Percentiles rank a stretch among this genome's conserved stretches.
phyloP scores from a whole-genome alignment of 495 filamentous ascomycete genomes.

The Hypoxylon crocopeplum region DNA sequence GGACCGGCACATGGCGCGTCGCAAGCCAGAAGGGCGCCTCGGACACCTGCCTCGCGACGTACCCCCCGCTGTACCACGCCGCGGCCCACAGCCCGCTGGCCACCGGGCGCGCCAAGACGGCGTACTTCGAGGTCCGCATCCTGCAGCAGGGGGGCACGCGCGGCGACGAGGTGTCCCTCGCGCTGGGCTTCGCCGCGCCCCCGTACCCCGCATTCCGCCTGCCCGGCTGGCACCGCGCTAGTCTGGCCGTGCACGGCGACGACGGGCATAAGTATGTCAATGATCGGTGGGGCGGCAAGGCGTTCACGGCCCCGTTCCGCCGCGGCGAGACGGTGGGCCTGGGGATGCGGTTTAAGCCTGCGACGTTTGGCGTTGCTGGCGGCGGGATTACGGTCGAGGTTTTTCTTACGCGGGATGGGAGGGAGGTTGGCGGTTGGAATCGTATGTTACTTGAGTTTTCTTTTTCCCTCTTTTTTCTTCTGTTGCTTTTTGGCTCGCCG shows the following conservation, averaged over 20 bases:
- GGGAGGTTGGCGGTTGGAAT: slow-evolving; percentile 72
- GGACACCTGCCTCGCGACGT: slow-evolving; percentile 67
- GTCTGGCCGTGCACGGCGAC: slow-evolving; percentile 87
- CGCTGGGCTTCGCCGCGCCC: slow-evolving; percentile 78
- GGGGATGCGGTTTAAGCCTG: slow-evolving; percentile 71
- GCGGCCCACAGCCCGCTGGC: slow-evolving; percentile 68
- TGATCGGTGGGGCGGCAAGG: slow-evolving; percentile 80
- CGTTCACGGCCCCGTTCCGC: slow-evolving; percentile 64
- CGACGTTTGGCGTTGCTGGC: slow-evolving; percentile 23
- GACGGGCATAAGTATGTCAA: slow-evolving; percentile 85
- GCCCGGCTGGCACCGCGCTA: slow-evolving; percentile 89
- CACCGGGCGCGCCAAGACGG: slow-evolving; percentile 60
- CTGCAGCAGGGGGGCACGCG: slow-evolving; percentile 37
- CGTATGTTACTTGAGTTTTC: too few relatives aligned
- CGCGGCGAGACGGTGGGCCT: slow-evolving; percentile 56
- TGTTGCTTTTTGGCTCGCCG: too few relatives aligned
- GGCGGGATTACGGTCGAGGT: slow-evolving; percentile 63
- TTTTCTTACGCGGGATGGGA: slow-evolving; percentile 80
- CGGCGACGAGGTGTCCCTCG: slow-evolving; percentile 65
- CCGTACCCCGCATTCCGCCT: slow-evolving; percentile 89
- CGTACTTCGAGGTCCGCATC: slow-evolving; percentile 83
- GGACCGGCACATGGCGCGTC: slow-evolving; percentile 54
- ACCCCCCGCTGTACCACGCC: slow-evolving; percentile 79
- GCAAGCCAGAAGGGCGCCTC: slow-evolving; percentile 37
- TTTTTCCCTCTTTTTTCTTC: too few relatives aligned